Evolutionary conservation across 306 rosid genomes (phyloP).

Genomic region (Vachellia collinsii): DNA sequence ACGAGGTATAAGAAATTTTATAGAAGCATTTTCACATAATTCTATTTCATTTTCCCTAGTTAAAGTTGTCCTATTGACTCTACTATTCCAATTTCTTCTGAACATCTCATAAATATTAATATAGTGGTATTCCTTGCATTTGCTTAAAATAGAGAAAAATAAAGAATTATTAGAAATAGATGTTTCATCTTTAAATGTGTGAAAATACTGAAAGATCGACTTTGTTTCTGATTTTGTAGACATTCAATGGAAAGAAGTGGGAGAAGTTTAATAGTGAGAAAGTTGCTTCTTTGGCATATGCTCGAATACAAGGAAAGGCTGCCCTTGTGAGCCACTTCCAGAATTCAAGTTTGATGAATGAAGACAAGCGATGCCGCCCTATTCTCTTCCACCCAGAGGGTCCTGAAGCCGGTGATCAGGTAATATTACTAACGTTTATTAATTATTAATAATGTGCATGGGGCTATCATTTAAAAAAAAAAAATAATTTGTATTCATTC

Average conservation of each 20-base stretch:
- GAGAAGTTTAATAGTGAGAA: slow-evolving; percentile 99
- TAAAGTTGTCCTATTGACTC: slow-evolving; percentile 19
- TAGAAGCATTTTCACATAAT: slow-evolving; percentile 19
- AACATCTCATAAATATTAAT: slow-evolving; percentile 15
- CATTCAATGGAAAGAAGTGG: slow-evolving; percentile 95
- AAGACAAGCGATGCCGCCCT: slow-evolving; percentile 97
- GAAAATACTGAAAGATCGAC: background rate
- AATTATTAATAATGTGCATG: background rate
- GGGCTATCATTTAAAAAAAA: background rate
- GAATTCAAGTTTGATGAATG: slow-evolving; percentile 98
- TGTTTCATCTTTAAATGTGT: background rate
- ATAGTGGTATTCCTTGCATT: slow-evolving; percentile 28
- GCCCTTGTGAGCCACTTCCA: slow-evolving; percentile 97
- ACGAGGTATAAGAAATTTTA: slow-evolving; percentile 48
- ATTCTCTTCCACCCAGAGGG: slow-evolving; percentile 92
- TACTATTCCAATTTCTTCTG: background rate
- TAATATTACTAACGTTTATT: slow-evolving; percentile 24
- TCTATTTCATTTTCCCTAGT: slow-evolving; percentile 22
- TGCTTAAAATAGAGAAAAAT: background rate
- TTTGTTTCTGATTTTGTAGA: slow-evolving; percentile 52
- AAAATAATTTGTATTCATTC: background rate
- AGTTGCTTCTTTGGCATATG: slow-evolving; percentile 96
- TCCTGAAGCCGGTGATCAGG: slow-evolving; percentile 83
- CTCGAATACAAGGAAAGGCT: slow-evolving; percentile 93
- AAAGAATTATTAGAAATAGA: background rate